These are phyloP conservation scores for Paecilomyces fulvus DNA, from an alignment of 2,329 filamentous ascomycete species.

Conservation along the genomic window DNA sequence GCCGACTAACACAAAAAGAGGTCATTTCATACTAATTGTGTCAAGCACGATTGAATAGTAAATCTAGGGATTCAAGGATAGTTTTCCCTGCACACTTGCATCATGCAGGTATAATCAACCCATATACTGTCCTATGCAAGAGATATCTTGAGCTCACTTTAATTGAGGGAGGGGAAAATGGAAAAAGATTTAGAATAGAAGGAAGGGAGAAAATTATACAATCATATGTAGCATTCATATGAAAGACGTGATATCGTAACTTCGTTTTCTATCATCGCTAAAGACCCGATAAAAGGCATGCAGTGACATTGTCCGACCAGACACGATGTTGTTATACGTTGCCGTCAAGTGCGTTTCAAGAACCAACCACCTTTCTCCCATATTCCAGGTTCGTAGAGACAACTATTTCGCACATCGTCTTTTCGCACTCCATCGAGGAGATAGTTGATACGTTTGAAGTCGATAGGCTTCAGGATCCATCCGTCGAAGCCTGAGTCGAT, in stretches of 20 bases:
- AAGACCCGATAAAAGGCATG: not conserved
- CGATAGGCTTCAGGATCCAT: slow-evolving; percentile 83
- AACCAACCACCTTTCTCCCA: slow-evolving; percentile 93
- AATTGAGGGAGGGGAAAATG: too few relatives aligned
- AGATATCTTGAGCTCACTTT: too few relatives aligned
- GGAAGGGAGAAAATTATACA: too few relatives aligned
- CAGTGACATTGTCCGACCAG: not conserved
- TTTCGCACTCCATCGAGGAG: slow-evolving; percentile 64
- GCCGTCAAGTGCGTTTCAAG: slow-evolving; percentile 16
- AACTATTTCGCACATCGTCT: slow-evolving; percentile 48
- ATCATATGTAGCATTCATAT: not conserved
- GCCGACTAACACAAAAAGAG: too few relatives aligned
- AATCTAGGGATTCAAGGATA: too few relatives aligned
- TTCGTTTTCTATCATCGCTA: not conserved
- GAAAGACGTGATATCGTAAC: not conserved
- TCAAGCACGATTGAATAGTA: too few relatives aligned
- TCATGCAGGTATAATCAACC: too few relatives aligned
- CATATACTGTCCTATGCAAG: too few relatives aligned
- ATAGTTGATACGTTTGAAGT: slow-evolving; percentile 64
- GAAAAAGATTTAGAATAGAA: too few relatives aligned
- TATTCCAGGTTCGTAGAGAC: slow-evolving; percentile 59
- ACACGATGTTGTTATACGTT: not conserved
- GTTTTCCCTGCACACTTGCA: too few relatives aligned
- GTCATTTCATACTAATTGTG: too few relatives aligned
- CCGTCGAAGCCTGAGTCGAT: slow-evolving; percentile 75